Evolutionary conservation across 1,284 basidiomycete genomes (phyloP), one percentile per base, ranked within the genome.

Genomic region (Malassezia psittaci): DNA sequence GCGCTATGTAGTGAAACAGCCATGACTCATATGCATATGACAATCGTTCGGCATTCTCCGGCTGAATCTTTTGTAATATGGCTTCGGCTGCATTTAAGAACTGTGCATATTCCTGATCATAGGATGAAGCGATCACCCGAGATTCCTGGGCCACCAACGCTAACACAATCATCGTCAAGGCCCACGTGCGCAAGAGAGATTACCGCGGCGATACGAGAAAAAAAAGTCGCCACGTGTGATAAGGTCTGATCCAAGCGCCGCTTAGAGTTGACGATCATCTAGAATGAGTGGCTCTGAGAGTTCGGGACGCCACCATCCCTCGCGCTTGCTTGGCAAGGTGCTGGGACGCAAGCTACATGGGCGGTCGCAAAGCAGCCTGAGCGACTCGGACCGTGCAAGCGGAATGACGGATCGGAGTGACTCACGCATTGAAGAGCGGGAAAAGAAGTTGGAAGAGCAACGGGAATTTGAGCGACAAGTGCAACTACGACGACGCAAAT

Each of bases 1-100:
- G 64, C 15, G 58, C 58, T 21, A 65, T 60, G 77, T 96, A 96
- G 78, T 98, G 93, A 72, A 96, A 94, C 29, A 96, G 80, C 74
- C 88, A 93, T 76, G 91, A 85, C 74, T 76, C 74, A 36, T 66
- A 72, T 0, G 69, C 65, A 76, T 80, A 96, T 35, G 89, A 93
- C 52, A 96, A 81, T 77, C 94, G 94, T 75, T 86, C 87, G 76
- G 94, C 85, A 1, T 37, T 19, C 72, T 88, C 88, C 1, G 88
- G 88, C 1, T 90, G 89, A 69, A 96, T 96, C 79, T 93, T 93
- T 40, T 85, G 86, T 13, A 98, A 79, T 65, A 96, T 94, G 0
- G 87, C 89, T 67, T 90, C 85, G 7, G 87, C 88, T 15, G 93
- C 91, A 83, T 60, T 68, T 1, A 74, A 48, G 58, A 74, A 74